Percentiles rank a stretch among this genome's conserved stretches.
phyloP scores from a whole-genome alignment of 225 moss, liverwort and hornwort genomes.

The Anthoceros angustus region DNA sequence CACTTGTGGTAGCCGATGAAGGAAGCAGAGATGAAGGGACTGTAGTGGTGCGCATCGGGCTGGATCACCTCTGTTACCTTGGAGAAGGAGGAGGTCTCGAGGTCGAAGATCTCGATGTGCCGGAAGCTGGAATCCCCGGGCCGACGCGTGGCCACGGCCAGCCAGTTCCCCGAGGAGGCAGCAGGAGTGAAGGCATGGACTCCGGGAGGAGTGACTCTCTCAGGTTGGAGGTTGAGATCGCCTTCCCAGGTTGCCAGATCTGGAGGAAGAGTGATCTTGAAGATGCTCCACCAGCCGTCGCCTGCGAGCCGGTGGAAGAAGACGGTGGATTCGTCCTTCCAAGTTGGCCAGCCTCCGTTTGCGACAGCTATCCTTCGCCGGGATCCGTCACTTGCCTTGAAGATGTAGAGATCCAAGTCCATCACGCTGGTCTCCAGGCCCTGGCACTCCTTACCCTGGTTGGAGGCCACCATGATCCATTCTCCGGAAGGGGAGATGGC shows the following conservation, averaged over 20 bases:
- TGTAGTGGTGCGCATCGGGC: conserved; percentile 49
- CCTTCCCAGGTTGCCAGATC: conserved; percentile 10
- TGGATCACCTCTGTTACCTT: conserved; percentile 36
- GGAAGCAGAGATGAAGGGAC: conserved; percentile 49
- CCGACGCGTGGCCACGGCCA: conserved; percentile 71
- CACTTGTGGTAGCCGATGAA: conserved; percentile 71
- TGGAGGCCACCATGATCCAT: conserved; percentile 65
- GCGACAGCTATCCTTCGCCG: conserved; percentile 30
- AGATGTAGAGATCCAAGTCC: conserved; percentile 45
- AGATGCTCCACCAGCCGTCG: conserved; percentile 93
- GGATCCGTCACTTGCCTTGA: conserved; percentile 49
- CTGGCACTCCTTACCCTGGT: conserved; percentile 37
- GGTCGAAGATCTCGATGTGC: conserved; percentile 63
- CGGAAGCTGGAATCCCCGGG: conserved; percentile 19
- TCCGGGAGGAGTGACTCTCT: conserved; percentile 63
- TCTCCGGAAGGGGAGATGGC: conserved; percentile 73
- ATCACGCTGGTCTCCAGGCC: conserved; percentile 34
- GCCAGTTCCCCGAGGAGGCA: conserved; percentile 50
- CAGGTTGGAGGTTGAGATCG: conserved; percentile 20
- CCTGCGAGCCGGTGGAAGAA: conserved; percentile 62
- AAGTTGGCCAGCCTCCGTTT: conserved; percentile 75
- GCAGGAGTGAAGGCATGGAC: conserved; percentile 72
- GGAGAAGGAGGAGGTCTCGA: conserved; percentile 27
- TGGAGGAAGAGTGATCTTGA: conserved; percentile 30
- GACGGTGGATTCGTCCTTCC: conserved; percentile 49